These are phyloP conservation scores for Seiridium cupressi DNA, from an alignment of 2,329 filamentous ascomycete species.

Conservation along the genomic window DNA sequence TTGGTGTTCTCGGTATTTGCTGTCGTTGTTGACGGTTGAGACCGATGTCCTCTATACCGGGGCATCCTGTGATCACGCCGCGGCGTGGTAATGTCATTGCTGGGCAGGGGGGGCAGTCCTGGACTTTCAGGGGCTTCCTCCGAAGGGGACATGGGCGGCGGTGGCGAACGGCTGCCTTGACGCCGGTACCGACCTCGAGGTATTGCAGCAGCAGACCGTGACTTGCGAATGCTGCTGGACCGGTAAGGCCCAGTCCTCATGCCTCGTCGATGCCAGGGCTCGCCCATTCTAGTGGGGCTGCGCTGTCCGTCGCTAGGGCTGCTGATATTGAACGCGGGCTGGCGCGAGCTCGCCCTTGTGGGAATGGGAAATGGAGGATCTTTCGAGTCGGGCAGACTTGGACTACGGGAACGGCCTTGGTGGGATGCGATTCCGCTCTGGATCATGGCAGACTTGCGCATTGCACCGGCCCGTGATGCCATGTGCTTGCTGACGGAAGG, in stretches of 20 bases:
- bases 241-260: constrained; percentile 47
- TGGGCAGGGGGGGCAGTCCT: constrained; percentile 68
- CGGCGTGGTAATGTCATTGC: constrained; percentile 68
- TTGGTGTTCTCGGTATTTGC: constrained; percentile 43
- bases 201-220: constrained; percentile 77
- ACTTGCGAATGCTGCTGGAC: constrained; percentile 71
- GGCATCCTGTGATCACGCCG: constrained; percentile 37
- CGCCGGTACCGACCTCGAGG: constrained; percentile 51
- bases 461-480: constrained; percentile 54
- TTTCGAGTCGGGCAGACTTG: constrained; percentile 57
- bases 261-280: constrained; percentile 54
- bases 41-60: constrained; percentile 46
- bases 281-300: constrained; percentile 67
- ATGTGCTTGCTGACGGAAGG: constrained; percentile 37
- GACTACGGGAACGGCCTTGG: constrained; percentile 60
- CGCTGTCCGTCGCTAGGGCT: constrained; percentile 68
- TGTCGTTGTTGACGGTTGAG: constrained; percentile 61
- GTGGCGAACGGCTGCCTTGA: constrained; percentile 58
- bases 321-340: constrained; percentile 64
- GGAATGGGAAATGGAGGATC: constrained; percentile 91
- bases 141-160: constrained; percentile 65
- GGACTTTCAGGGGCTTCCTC: constrained; percentile 69
- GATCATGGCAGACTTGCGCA: constrained; percentile 78
- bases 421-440: constrained; percentile 75
- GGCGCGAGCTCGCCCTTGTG: constrained; percentile 80